Evolutionary conservation across 345 rosid species (phyloP).

Genomic region (Salix caprea): DNA sequence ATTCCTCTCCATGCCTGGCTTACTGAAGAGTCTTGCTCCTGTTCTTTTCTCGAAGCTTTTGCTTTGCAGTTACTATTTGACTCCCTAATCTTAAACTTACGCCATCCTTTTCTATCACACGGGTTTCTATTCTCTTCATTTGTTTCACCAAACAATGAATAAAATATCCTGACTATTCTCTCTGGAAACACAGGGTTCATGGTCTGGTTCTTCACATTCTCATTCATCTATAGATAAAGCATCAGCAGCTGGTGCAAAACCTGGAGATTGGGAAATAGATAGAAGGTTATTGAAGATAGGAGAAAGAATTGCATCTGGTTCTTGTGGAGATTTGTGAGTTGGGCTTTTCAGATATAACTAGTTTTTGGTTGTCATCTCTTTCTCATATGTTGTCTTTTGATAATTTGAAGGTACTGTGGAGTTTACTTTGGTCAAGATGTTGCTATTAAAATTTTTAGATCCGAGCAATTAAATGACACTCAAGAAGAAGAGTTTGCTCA

Average conservation of each 20-base stretch:
- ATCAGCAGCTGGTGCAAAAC: conserved; percentile 21
- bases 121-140: not conserved
- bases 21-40: not conserved
- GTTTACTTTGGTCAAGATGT: conserved; percentile 69
- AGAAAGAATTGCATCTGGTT: conserved; percentile 62
- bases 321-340: conserved; percentile 72
- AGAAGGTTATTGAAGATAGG: conserved; percentile 50
- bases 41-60: not conserved
- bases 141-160: conserved; percentile 3
- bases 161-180: conserved; percentile 1
- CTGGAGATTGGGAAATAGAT: conserved; percentile 56
- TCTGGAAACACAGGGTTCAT: conserved; percentile 42
- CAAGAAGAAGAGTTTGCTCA: conserved; percentile 57
- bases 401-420: conserved; percentile 47
- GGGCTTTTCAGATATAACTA: conserved; percentile 4
- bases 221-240: conserved; percentile 31
- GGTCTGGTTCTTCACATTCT: conserved; percentile 53
- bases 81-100: conserved; percentile 3
- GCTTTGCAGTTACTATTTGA: conserved; percentile 3
- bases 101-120: not conserved
- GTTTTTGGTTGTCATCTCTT: not conserved
- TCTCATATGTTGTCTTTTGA: conserved; percentile 13
- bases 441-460: conserved; percentile 59
- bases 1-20: not conserved
- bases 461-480: conserved; percentile 53